phyloP scores from a whole-genome alignment of 768 basidiomycete species.

The Lactarius tabidus region DNA sequence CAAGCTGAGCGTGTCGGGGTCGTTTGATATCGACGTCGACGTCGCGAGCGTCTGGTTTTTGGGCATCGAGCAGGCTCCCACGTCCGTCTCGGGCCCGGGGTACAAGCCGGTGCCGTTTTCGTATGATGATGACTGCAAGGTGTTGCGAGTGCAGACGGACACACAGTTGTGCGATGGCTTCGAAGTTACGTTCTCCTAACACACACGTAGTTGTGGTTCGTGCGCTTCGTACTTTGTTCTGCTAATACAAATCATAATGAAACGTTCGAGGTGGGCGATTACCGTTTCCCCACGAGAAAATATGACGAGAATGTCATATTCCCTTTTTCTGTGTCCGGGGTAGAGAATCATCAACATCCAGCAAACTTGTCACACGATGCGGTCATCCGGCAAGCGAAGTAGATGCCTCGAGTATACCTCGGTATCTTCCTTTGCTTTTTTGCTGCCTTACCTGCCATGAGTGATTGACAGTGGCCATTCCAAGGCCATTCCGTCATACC shows the following conservation, averaged over 20 bases:
- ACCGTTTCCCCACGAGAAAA: background rate
- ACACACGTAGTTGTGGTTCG: background rate
- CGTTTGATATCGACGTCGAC: constrained; percentile 32
- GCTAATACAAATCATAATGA: background rate
- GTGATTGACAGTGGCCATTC: background rate
- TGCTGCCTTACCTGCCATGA: background rate
- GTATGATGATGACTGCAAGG: constrained; percentile 40
- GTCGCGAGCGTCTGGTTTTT: constrained; percentile 36
- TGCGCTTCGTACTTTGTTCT: background rate
- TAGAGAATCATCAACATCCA: background rate
- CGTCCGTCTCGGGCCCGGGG: constrained; percentile 25
- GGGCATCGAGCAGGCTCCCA: constrained; percentile 30
- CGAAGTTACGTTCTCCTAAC: constrained; percentile 11
- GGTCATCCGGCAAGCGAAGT: background rate
- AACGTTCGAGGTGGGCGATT: background rate
- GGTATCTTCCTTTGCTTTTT: background rate
- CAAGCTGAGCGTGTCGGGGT: constrained; percentile 32
- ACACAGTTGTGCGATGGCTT: constrained; percentile 37
- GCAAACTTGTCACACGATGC: background rate
- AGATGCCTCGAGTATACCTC: no score
- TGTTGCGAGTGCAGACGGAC: constrained; percentile 43
- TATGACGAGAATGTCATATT: background rate
- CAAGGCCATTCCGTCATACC: background rate
- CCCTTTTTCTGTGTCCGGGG: background rate
- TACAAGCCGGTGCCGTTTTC: constrained; percentile 24